Percentiles rank a stretch among this genome's conserved stretches.
Evolutionary conservation across 1,139 yeast genomes (phyloP).

Genomic region (Yamadazyma epiphylla): DNA sequence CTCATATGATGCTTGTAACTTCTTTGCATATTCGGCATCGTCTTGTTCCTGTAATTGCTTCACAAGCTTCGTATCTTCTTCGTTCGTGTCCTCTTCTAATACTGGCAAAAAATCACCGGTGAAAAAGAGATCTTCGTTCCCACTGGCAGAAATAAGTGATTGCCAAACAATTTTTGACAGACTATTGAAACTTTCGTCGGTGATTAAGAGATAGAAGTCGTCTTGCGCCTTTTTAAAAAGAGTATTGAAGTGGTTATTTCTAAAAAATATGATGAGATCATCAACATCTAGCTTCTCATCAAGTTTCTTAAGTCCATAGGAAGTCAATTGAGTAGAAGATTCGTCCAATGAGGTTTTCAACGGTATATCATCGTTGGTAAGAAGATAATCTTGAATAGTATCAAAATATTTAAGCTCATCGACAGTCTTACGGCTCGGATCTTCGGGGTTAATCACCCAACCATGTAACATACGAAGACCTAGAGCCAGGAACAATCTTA

Average conservation of each 20-base stretch:
- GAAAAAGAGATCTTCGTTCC: slow-evolving; percentile 63
- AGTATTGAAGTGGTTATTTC: slow-evolving; percentile 84
- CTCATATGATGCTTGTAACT: slow-evolving; percentile 28
- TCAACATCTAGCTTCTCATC: slow-evolving; percentile 34
- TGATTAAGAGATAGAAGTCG: slow-evolving; percentile 58
- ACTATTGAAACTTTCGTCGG: slow-evolving; percentile 62
- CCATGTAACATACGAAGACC: slow-evolving; percentile 47
- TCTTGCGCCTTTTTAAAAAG: slow-evolving; percentile 50
- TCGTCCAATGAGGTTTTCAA: slow-evolving; percentile 38
- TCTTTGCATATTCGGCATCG: slow-evolving; percentile 51
- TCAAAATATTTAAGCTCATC: slow-evolving; percentile 38
- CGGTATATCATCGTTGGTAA: slow-evolving; percentile 12
- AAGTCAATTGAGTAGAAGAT: slow-evolving; percentile 70
- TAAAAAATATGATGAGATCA: slow-evolving; percentile 61
- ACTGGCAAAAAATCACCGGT: slow-evolving; percentile 55
- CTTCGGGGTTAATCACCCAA: slow-evolving; percentile 31
- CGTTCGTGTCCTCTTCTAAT: slow-evolving; percentile 21
- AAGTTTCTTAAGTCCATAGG: slow-evolving; percentile 51
- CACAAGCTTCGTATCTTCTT: slow-evolving; percentile 31
- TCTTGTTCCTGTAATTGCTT: slow-evolving; percentile 59
- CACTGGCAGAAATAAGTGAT: slow-evolving; percentile 60
- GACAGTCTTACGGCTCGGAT: neutral
- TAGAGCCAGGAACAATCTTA: slow-evolving; percentile 36
- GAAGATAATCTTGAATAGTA: slow-evolving; percentile 39
- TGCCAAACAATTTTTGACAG: slow-evolving; percentile 69